Evolutionary conservation across 2,329 filamentous ascomycete species (phyloP).

Genomic region (Microdochium nivale): DNA sequence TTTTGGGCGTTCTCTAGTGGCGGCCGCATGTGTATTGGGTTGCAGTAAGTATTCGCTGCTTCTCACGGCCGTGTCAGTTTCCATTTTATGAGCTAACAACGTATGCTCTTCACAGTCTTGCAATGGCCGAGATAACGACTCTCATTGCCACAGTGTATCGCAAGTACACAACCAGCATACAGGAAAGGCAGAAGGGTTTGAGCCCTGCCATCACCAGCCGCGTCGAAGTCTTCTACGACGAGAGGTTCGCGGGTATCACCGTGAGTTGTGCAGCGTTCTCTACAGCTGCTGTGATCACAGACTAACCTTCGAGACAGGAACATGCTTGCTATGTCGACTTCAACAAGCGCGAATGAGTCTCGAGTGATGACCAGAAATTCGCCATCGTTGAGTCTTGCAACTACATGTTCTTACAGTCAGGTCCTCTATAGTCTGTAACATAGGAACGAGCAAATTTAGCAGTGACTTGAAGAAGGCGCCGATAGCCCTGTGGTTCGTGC

Average conservation of each 20-base stretch:
- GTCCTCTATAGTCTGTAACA: no score
- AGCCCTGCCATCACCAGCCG: constrained; percentile 30
- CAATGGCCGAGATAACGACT: constrained; percentile 41
- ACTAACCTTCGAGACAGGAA: constrained; percentile 4
- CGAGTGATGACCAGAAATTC: no score
- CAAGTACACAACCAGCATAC: constrained; percentile 26
- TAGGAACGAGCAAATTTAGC: no score
- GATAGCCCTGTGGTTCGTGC: no score
- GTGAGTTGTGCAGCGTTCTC: not conserved
- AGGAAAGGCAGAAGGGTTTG: constrained; percentile 15
- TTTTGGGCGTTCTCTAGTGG: constrained; percentile 12
- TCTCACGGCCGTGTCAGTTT: not conserved
- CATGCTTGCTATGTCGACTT: constrained; percentile 13
- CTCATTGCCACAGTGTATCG: constrained; percentile 34
- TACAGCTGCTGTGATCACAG: not conserved
- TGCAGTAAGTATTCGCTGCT: constrained; percentile 8
- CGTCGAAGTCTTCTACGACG: constrained; percentile 31
- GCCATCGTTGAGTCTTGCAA: no score
- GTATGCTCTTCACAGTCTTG: constrained; percentile 22
- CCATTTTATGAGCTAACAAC: not conserved
- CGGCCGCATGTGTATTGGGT: constrained; percentile 10
- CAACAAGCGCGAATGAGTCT: not conserved
- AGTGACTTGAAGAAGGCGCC: no score
- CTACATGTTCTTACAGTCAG: no score
- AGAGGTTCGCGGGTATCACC: constrained; percentile 5